phyloP scores from a whole-genome alignment of 805 yeast genomes.

The Sugiyamaella smithiae region DNA sequence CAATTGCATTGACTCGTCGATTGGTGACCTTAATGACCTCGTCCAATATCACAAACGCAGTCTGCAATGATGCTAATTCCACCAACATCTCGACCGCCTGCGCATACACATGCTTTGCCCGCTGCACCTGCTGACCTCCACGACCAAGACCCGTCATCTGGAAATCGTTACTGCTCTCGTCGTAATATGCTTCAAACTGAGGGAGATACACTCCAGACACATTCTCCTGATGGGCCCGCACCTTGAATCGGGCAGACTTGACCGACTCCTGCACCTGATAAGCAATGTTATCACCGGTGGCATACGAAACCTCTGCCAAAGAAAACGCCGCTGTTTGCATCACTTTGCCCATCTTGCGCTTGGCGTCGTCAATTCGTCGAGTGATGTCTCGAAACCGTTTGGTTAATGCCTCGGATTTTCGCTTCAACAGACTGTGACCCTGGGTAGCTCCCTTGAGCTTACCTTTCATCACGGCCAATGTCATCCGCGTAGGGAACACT shows the following conservation, averaged over 20 bases:
- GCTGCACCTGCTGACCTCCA: slow-evolving; percentile 97
- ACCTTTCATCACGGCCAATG: slow-evolving; percentile 89
- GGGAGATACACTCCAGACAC: slow-evolving; percentile 95
- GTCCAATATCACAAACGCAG: slow-evolving; percentile 93
- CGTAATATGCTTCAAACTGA: slow-evolving; percentile 80
- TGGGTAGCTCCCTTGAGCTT: slow-evolving; percentile 96
- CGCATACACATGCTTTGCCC: slow-evolving; percentile 89
- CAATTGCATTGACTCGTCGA: slow-evolving; percentile 97
- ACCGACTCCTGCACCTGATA: slow-evolving; percentile 96
- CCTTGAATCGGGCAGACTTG: slow-evolving; percentile 80
- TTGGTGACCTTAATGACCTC: slow-evolving; percentile 97
- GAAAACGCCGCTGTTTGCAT: slow-evolving; percentile 99
- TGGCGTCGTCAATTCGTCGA: slow-evolving; percentile 88
- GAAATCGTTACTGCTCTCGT: slow-evolving; percentile 87
- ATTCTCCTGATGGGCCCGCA: slow-evolving; percentile 89
- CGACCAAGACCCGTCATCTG: slow-evolving; percentile 95
- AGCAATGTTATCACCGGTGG: slow-evolving; percentile 93
- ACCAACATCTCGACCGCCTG: slow-evolving; percentile 96
- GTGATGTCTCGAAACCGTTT: slow-evolving; percentile 96
- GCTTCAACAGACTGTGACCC: slow-evolving; percentile 88
- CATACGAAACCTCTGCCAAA: slow-evolving; percentile 93
- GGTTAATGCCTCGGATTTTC: slow-evolving; percentile 96
- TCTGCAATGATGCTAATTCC: slow-evolving; percentile 91
- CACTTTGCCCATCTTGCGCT: slow-evolving; percentile 95
- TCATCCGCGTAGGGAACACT: slow-evolving; percentile 97